These are phyloP conservation scores for Nidularia pulvinata DNA, from an alignment of 768 basidiomycete genomes.

Conservation along the genomic window DNA sequence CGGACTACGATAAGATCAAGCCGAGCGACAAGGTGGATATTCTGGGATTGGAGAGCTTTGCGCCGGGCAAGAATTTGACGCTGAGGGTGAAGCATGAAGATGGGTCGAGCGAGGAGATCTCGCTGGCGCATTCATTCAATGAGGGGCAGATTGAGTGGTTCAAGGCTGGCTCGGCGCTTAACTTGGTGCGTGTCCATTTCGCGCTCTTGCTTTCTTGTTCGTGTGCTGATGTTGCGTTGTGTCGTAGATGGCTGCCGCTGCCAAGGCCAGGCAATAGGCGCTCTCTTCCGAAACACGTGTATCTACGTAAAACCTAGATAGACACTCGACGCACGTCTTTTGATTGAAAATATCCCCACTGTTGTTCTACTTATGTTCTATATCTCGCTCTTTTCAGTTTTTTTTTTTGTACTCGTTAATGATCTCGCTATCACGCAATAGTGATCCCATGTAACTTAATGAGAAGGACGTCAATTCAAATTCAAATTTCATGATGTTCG, in stretches of 20 bases:
- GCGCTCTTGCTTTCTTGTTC: not conserved
- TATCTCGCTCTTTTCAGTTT: too few relatives aligned
- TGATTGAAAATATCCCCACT: too few relatives aligned
- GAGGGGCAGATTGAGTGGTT: slow-evolving; percentile 98
- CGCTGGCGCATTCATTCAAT: slow-evolving; percentile 93
- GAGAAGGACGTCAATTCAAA: too few relatives aligned
- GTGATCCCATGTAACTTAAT: too few relatives aligned
- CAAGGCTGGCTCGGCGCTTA: slow-evolving; percentile 95
- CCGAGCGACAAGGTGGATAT: slow-evolving; percentile 91
- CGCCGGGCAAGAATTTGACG: slow-evolving; percentile 90
- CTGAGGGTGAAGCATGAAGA: slow-evolving; percentile 82
- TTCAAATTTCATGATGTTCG: too few relatives aligned
- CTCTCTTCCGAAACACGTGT: not conserved
- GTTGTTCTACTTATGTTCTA: too few relatives aligned
- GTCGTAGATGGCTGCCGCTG: slow-evolving; percentile 66
- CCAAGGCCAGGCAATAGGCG: slow-evolving; percentile 33
- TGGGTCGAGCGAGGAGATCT: slow-evolving; percentile 73
- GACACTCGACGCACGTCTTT: too few relatives aligned
- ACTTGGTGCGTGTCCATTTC: slow-evolving; percentile 55
- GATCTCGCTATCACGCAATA: too few relatives aligned
- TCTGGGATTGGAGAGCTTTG: slow-evolving; percentile 84
- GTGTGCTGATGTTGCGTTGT: slow-evolving; percentile 3
- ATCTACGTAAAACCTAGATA: not conserved
- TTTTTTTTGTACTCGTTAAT: too few relatives aligned
- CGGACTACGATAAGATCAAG: slow-evolving; percentile 92